Percentiles rank a stretch among this genome's conserved stretches.
Conservation (phyloP, 352 stramenopile species). For the Pythium chondricola region DNA sequence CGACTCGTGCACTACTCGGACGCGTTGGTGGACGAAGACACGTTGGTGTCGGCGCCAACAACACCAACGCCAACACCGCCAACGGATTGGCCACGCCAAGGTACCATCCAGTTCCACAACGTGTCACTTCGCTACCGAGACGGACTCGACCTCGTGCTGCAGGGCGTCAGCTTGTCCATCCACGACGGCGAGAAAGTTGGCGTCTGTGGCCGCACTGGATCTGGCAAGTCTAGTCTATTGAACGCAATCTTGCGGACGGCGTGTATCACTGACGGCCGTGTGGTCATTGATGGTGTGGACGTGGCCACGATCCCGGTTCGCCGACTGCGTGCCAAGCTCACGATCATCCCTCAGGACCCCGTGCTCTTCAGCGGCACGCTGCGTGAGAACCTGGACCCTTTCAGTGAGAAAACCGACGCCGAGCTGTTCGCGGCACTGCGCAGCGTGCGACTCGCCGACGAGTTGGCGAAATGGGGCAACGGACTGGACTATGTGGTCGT, state of each 20-base stretch:
- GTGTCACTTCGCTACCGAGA: conserved; percentile 28
- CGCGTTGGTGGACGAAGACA: neutral
- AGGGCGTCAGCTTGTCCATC: conserved; percentile 17
- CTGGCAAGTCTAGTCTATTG: conserved; percentile 27
- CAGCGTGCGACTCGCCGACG: conserved; percentile 15
- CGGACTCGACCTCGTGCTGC: conserved; percentile 23
- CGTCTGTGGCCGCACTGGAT: conserved; percentile 24
- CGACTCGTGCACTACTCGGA: conserved; percentile 19
- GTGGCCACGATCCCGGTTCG: conserved; percentile 19
- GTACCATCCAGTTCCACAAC: conserved; percentile 16
- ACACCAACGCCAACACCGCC: neutral
- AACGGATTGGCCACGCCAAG: conserved; percentile 19
- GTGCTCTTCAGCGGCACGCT: conserved; percentile 85
- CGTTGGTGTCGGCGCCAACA: neutral
- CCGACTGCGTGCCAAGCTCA: conserved; percentile 11
- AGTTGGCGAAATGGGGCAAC: neutral
- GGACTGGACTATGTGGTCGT: conserved; percentile 76
- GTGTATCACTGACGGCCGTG: conserved; percentile 23
- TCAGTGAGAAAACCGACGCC: conserved; percentile 45
- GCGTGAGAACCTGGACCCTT: conserved; percentile 88
- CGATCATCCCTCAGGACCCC: conserved; percentile 74
- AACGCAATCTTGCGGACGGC: conserved; percentile 25
- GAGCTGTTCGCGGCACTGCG: conserved; percentile 22
- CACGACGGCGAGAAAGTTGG: conserved; percentile 19
- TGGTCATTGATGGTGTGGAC: conserved; percentile 81